phyloP scores from a whole-genome alignment of 495 filamentous ascomycete genomes.

The Penicillium odoratum region DNA sequence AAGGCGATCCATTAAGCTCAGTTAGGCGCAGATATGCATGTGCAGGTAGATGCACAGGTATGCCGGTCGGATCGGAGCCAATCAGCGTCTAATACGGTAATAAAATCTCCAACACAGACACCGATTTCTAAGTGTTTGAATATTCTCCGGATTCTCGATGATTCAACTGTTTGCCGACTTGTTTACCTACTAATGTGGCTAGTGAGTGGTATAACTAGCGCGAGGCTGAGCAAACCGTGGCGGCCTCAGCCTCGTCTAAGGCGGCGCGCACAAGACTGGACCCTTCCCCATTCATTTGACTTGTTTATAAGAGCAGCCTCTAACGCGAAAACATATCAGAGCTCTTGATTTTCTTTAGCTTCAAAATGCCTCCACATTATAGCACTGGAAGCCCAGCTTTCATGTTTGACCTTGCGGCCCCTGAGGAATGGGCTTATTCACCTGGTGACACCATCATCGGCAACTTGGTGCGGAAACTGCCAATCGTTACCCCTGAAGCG shows the following conservation, averaged over 20 bases:
- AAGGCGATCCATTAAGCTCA: not conserved
- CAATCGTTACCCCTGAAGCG: constrained; percentile 17
- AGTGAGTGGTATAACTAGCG: too few species aligned
- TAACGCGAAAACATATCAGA: not conserved
- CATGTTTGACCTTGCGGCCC: constrained; percentile 17
- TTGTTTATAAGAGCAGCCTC: not conserved
- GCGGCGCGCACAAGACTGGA: not conserved
- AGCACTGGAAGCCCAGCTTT: not conserved
- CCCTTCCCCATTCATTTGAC: not conserved
- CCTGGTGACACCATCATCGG: constrained; percentile 23
- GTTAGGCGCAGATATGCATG: not conserved
- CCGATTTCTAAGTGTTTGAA: too few species aligned
- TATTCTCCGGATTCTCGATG: too few species aligned
- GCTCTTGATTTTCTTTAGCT: not conserved
- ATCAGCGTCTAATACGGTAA: not conserved
- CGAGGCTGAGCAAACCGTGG: too few species aligned
- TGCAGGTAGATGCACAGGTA: not conserved
- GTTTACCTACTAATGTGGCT: too few species aligned
- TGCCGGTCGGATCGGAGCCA: not conserved
- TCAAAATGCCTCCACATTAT: not conserved
- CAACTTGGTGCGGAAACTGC: constrained; percentile 10
- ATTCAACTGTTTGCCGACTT: too few species aligned
- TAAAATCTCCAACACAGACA: not conserved
- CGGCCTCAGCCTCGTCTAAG: not conserved
- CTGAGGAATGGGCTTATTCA: constrained; percentile 12